phyloP scores from a whole-genome alignment of 345 rosid genomes.

The Mercurialis annua region DNA sequence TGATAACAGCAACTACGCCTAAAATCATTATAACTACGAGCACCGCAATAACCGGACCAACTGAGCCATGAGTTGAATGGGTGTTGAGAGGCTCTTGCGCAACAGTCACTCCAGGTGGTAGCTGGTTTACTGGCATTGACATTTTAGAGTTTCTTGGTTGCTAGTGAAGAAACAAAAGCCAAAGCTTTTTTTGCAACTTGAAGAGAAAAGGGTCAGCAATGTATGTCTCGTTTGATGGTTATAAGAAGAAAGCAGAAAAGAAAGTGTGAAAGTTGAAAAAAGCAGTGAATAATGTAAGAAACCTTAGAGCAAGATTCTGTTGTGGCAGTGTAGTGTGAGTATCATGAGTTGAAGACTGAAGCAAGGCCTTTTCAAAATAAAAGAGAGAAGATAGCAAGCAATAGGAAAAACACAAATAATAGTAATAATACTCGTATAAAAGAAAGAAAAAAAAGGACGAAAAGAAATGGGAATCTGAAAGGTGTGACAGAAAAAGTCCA shows the following conservation, averaged over 20 bases:
- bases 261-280: neutral
- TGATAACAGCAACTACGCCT: constrained; percentile 45
- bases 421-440: neutral
- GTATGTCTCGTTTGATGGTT: too few species aligned
- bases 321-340: too few species aligned
- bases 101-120: constrained; percentile 38
- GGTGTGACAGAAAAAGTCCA: constrained; percentile 11
- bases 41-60: constrained; percentile 57
- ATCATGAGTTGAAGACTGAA: too few species aligned
- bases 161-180: too few species aligned
- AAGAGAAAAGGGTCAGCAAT: too few species aligned
- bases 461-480: constrained; percentile 26
- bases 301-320: too few species aligned
- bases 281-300: neutral
- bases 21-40: constrained; percentile 44
- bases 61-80: constrained; percentile 31
- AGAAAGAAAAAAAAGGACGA: constrained; percentile 17
- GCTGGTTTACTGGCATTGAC: constrained; percentile 43
- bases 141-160: constrained; percentile 15
- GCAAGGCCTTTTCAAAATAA: too few species aligned
- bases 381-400: neutral
- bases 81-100: constrained; percentile 32
- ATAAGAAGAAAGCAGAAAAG: neutral
- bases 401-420: neutral
- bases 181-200: too few species aligned